Percentiles rank a stretch among this genome's conserved stretches.
Conservation (phyloP, 179 eudicot genomes). For the Actinidia polygama region DNA sequence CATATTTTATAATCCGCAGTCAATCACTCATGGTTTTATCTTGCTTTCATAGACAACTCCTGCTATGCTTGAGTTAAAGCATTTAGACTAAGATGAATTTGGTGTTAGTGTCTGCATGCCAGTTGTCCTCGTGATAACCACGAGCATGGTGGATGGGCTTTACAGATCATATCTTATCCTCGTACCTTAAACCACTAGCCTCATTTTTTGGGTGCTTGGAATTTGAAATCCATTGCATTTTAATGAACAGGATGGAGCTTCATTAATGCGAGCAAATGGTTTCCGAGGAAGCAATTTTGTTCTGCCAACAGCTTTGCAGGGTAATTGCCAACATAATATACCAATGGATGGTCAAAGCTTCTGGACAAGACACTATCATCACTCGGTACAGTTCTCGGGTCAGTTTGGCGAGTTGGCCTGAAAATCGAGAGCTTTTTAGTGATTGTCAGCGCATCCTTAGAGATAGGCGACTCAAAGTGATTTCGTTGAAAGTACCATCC, state of each 20-base stretch:
- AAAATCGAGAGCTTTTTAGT: conserved; percentile 18
- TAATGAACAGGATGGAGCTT: conserved; percentile 74
- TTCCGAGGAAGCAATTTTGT: conserved; percentile 59
- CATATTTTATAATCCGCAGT: not conserved
- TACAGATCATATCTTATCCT: not conserved
- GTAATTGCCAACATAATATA: conserved; percentile 65
- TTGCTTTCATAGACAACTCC: not conserved
- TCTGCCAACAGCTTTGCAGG: conserved; percentile 65
- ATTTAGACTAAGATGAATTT: not conserved
- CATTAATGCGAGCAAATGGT: conserved; percentile 62
- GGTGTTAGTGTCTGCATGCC: not conserved
- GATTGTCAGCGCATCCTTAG: conserved; percentile 52
- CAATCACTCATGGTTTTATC: not conserved
- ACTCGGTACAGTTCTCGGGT: conserved; percentile 13
- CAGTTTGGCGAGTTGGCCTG: conserved; percentile 17
- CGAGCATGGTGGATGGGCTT: not conserved
- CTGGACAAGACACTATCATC: conserved; percentile 28
- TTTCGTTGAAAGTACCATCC: conserved; percentile 51
- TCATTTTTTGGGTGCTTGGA: conserved; percentile 4
- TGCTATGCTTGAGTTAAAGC: not conserved
- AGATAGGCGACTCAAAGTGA: conserved; percentile 80
- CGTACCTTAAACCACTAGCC: not conserved
- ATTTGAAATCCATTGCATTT: not conserved
- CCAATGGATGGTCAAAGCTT: conserved; percentile 51
- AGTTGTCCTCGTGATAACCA: not conserved